A percentile compares a stretch with the other conserved stretches of the same genome.
Evolutionary conservation across 2,329 filamentous ascomycete species (phyloP).

Genomic region (Beauveria sp.): DNA sequence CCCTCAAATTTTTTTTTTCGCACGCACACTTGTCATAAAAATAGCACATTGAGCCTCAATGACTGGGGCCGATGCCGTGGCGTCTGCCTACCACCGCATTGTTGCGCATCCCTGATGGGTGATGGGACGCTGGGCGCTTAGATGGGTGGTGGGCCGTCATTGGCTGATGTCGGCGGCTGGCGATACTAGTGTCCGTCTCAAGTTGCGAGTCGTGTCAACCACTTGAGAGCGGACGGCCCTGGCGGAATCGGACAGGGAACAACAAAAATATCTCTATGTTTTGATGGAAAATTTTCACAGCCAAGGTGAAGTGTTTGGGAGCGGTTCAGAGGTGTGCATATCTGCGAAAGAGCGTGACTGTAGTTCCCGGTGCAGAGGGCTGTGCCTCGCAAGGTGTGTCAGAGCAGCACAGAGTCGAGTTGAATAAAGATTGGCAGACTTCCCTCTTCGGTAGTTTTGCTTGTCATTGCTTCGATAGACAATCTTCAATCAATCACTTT

Average conservation of each 20-base stretch:
- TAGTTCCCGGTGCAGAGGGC: background rate
- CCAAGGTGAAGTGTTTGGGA: too few relatives aligned
- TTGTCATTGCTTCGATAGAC: background rate
- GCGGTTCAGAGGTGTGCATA: background rate
- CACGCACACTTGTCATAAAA: background rate
- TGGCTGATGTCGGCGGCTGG: slow-evolving; percentile 19
- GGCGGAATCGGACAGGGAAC: background rate
- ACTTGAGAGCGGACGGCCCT: background rate
- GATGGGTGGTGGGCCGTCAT: slow-evolving; percentile 14
- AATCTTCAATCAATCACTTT: background rate
- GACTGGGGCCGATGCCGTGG: background rate
- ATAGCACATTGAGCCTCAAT: background rate
- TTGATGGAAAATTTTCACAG: background rate
- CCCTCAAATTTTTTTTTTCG: too few relatives aligned
- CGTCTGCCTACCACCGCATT: background rate
- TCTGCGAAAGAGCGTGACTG: background rate
- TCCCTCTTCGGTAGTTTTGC: background rate
- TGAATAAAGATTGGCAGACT: slow-evolving; percentile 2
- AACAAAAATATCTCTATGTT: background rate
- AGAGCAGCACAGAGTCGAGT: background rate
- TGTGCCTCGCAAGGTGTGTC: background rate
- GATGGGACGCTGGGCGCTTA: slow-evolving; percentile 1
- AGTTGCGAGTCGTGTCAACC: background rate
- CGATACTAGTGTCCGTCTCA: slow-evolving; percentile 17
- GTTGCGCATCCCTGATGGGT: background rate